Evolutionary conservation across 768 basidiomycete genomes (phyloP), one percentile per base, ranked within the genome.

Genomic region (Termitomyces sp.): DNA sequence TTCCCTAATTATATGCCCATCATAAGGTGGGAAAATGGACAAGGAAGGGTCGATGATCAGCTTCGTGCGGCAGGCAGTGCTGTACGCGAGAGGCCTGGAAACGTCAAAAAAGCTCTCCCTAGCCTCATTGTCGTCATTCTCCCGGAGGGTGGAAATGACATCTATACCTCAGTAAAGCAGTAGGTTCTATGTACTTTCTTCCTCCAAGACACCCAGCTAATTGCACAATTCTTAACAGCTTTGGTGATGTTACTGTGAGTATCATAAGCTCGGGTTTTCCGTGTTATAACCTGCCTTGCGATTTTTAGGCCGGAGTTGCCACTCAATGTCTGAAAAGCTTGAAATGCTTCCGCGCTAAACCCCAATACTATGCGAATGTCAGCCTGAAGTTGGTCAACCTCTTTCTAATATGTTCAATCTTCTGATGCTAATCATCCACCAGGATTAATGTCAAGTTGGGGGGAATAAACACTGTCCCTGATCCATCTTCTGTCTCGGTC

Each of bases 361-460:
- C 80, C 0, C 91, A 92, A 60, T 93, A 91, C 62, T 92, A 78
- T 57, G 90, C 90, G 0, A 93, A 92, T 58, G 86, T 91, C 6
- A 84, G 81, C 61, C 68, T 92, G 32, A 92, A 92, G 89, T 89
- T 54, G 61, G 21, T 28, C 25, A 35, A 10, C 41, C 25, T 23
- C 10, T 17, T 41, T 39, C n/a, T n/a, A 42, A 11, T 43, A 25
- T 14, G 54, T 9, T 25, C 28, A 56, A 55, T 21, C 25, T 56
- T 25, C 25, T 9, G 11, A 23, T 55, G 52, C 37, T 25, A 23
- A 21, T 23, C 19, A 17, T 46, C 21, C 32, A 55, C 10, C 58
- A 92, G 89, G 67, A 78, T 92, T 62, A 92, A 92, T 58, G 90
- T 90, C 19, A 92, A 93, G 67, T 75, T 92, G 0, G 91, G 90